phyloP scores from a whole-genome alignment of 164 flowering plant species.

The Nymphaea thermarum region DNA sequence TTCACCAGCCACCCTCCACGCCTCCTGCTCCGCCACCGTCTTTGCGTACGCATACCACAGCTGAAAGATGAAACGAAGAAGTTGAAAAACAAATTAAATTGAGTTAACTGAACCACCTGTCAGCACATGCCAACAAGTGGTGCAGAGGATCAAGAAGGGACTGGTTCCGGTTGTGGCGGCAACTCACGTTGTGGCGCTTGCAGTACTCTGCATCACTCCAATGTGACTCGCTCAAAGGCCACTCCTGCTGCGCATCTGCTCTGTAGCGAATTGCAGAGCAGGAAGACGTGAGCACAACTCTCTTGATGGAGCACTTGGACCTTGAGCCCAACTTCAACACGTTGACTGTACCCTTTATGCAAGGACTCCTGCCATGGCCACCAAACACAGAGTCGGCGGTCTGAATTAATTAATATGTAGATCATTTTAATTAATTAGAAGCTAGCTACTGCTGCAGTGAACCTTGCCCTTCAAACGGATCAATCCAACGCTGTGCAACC shows the following conservation, averaged over 20 bases:
- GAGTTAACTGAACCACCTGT: no score
- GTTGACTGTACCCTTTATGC: slow-evolving; percentile 67
- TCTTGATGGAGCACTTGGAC: slow-evolving; percentile 35
- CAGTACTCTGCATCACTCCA: slow-evolving; percentile 92
- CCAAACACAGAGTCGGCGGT: no score
- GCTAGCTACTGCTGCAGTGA: no score
- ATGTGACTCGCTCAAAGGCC: slow-evolving; percentile 78
- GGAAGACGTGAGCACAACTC: slow-evolving; percentile 91
- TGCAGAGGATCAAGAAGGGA: no score
- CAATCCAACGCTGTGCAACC: no score
- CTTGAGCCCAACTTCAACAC: slow-evolving; percentile 66
- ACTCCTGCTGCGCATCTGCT: slow-evolving; percentile 39
- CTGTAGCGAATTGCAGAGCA: slow-evolving; percentile 85
- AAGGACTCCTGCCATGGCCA: slow-evolving; percentile 32
- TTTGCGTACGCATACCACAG: slow-evolving; percentile 81
- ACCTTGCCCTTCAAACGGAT: no score
- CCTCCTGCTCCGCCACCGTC: slow-evolving; percentile 60
- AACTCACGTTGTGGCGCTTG: slow-evolving; percentile 51
- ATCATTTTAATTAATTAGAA: no score
- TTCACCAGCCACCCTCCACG: slow-evolving; percentile 56
- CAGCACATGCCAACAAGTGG: no score
- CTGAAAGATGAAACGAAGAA: slow-evolving; percentile 18
- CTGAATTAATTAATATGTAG: no score
- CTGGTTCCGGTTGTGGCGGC: neutral
- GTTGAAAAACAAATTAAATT: no score